phyloP scores from a whole-genome alignment of 352 stramenopile species.

The Pythium utonaiense region DNA sequence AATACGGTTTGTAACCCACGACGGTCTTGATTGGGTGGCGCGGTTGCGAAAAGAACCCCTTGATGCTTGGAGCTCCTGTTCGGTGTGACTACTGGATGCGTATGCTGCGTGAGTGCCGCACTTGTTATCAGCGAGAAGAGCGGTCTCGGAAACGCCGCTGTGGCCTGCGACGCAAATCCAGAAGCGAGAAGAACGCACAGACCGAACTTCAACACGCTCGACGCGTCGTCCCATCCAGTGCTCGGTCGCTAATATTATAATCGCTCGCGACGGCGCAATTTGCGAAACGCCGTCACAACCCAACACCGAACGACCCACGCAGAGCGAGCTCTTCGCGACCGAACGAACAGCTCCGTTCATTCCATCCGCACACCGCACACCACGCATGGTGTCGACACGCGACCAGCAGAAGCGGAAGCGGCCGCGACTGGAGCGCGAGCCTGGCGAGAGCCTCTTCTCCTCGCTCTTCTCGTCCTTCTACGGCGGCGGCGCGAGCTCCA shows the following conservation, averaged over 20 bases:
- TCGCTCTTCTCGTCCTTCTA: constrained; percentile 14
- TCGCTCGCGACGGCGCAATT: too few relatives aligned
- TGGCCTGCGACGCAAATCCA: too few relatives aligned
- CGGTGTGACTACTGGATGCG: too few relatives aligned
- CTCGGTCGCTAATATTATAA: too few relatives aligned
- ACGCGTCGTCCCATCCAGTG: too few relatives aligned
- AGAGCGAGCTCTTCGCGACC: neutral
- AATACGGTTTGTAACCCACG: neutral
- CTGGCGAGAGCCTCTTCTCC: constrained; percentile 13
- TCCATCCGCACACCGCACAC: too few relatives aligned
- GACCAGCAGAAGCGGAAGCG: constrained; percentile 13
- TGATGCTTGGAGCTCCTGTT: neutral
- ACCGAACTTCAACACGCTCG: too few relatives aligned
- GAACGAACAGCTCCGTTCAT: neutral
- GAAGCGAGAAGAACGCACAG: too few relatives aligned
- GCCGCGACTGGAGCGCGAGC: constrained; percentile 11
- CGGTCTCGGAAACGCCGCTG: too few relatives aligned
- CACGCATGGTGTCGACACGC: neutral
- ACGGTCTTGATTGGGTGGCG: neutral
- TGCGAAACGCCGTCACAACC: neutral
- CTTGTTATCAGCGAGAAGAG: too few relatives aligned
- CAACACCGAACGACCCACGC: too few relatives aligned
- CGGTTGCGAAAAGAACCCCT: neutral
- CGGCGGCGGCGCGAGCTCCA: neutral
- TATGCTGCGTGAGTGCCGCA: too few relatives aligned